Evolutionary conservation across 2,329 filamentous ascomycete species (phyloP), one percentile per base, ranked within the genome.

Genomic region (Aspergillus pseudotamarii): DNA sequence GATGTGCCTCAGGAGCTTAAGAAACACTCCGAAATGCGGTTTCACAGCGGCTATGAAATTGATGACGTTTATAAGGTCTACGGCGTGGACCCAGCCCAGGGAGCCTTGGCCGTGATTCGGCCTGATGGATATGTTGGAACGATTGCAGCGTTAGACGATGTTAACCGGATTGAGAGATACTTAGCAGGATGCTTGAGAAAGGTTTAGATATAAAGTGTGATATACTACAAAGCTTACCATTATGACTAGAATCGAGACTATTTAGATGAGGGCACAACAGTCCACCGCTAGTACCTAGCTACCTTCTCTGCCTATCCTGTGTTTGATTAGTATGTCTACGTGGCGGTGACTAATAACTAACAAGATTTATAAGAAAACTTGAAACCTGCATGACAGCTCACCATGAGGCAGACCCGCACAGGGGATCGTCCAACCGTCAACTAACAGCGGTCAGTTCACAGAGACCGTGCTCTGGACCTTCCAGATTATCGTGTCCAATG

Each of bases 91-190:
- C 57, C 66, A 2, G 48, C 63, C 5, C 55, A 69, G 19, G 78
- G 78, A 8, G 76, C 72, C 3, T 36, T 79, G 36, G 72, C 74
- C 21, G 71, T 78, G 19, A 67, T 80, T 8, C 72, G 78, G 23
- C 78, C 78, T 0, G 78, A 80, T 70, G 78, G 77, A 14, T 79
- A 78, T 67, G 64, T 79, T 57, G 77, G 77, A 21, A 60, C 64
- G 10, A 64, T 73, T 53, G 71, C 71, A 2, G 68, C 65, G 8
- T 64, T 78, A 62, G 62, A 64, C 16, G 75, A 76, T 64, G 68
- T 74, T 4, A 38, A 63, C 16, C 64, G 64, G n/a, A 66, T 76
- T 9, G 64, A 73, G 34, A 48, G 36, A 2, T 78, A 74, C 63
- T 59, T 78, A 54, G 60, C 66, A 57, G 30, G 43, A 30, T 69